Evolutionary conservation across 441 rosid species (phyloP).

Genomic region (Breynia disticha): DNA sequence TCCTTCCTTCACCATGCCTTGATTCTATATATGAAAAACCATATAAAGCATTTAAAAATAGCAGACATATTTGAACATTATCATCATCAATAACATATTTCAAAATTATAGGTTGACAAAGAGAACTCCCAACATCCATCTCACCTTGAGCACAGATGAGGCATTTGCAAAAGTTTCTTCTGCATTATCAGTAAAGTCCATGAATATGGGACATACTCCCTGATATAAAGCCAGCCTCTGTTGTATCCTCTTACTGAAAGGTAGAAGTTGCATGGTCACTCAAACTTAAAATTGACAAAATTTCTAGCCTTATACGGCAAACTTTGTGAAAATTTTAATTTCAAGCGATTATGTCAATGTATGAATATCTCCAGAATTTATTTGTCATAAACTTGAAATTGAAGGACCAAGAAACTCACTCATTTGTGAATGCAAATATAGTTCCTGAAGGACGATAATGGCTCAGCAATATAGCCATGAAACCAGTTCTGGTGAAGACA

Average conservation of each 20-base stretch:
- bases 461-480: constrained; percentile 84
- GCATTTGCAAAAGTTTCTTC: constrained; percentile 81
- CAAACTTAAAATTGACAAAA: too few relatives aligned
- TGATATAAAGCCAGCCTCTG: constrained; percentile 86
- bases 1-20: constrained; percentile 93
- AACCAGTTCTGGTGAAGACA: constrained; percentile 94
- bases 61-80: not conserved
- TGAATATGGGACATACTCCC: constrained; percentile 84
- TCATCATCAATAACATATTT: not conserved
- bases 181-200: constrained; percentile 87
- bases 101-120: too few relatives aligned
- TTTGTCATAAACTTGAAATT: not conserved
- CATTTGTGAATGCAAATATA: constrained; percentile 89
- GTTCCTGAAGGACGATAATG: constrained; percentile 97
- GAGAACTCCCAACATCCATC: not conserved
- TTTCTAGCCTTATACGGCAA: too few relatives aligned
- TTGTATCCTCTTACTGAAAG: constrained; percentile 61
- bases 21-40: constrained; percentile 45
- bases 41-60: not conserved
- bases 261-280: constrained; percentile 11
- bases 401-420: constrained; percentile 36
- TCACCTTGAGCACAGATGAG: constrained; percentile 60
- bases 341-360: constrained; percentile 2
- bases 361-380: constrained; percentile 4
- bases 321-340: too few relatives aligned